A percentile compares a stretch with the other conserved stretches of the same genome.
Evolutionary conservation across 306 rosid species (phyloP).

Genomic region (Coriaria nepalensis): DNA sequence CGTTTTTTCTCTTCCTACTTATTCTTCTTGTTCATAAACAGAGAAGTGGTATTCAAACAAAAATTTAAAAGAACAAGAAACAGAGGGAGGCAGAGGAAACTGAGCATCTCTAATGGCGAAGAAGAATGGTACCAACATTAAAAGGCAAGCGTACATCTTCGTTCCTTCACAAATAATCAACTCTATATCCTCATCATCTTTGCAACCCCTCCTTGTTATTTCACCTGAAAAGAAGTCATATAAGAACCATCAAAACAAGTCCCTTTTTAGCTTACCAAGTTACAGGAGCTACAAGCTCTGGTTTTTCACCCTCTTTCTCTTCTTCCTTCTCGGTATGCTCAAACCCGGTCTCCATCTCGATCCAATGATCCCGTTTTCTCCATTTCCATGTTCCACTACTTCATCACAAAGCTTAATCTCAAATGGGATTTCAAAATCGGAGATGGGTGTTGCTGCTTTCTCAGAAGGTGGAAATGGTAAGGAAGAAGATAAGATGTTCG

Average conservation of each 20-base stretch:
- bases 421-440: conserved; percentile 15
- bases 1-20: no score
- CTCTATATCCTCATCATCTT: conserved; percentile 69
- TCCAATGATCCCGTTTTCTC: conserved; percentile 28
- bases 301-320: conserved; percentile 42
- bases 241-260: conserved; percentile 11
- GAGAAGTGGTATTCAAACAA: no score
- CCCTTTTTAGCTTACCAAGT: conserved; percentile 4
- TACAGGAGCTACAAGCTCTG: conserved; percentile 37
- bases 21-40: no score
- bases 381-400: conserved; percentile 40
- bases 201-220: conserved; percentile 51
- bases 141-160: conserved; percentile 45
- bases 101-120: no score
- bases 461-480: conserved; percentile 11
- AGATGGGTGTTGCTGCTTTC: conserved; percentile 9
- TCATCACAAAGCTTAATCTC: conserved; percentile 22
- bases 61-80: no score
- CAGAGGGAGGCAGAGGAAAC: no score
- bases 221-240: conserved; percentile 69
- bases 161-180: conserved; percentile 94
- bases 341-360: conserved; percentile 15
- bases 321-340: conserved; percentile 45
- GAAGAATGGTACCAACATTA: no score
- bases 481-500: conserved; percentile 13